Evolutionary conservation across 83 land plant species (phyloP).

Genomic region (Thuja plicata): DNA sequence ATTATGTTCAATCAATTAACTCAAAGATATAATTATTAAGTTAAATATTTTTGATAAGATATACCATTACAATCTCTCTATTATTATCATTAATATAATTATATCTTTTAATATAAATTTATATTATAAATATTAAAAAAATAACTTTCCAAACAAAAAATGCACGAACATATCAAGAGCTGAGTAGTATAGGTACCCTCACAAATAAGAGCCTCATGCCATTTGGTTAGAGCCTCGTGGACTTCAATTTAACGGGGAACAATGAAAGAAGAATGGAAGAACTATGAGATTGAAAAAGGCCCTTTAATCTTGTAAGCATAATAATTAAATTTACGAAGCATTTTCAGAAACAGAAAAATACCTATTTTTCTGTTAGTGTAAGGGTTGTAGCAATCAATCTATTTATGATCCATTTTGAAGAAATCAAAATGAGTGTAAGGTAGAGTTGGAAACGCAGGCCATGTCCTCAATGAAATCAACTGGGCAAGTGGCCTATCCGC

Average conservation of each 20-base stretch:
- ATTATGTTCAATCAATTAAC: no score
- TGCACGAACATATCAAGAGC: no score
- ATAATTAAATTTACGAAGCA: neutral
- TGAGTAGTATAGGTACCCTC: no score
- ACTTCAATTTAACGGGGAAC: no score
- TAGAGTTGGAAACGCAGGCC: neutral
- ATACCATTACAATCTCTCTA: no score
- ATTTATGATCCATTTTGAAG: neutral
- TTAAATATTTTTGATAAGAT: no score
- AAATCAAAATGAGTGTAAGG: neutral
- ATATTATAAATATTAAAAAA: no score
- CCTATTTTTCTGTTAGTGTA: neutral
- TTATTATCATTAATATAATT: no score
- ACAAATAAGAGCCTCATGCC: no score
- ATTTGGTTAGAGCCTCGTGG: neutral
- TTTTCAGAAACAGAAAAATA: neutral
- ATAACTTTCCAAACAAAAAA: no score
- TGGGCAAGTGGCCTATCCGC: neutral
- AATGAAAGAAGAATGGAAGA: neutral
- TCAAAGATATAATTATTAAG: no score
- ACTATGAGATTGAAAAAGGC: neutral
- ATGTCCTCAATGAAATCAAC: neutral
- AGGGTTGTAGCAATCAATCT: neutral
- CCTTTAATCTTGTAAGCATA: neutral
- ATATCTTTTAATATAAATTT: no score